Conservation (phyloP, 495 filamentous ascomycete genomes). For the Neurospora africana region DNA sequence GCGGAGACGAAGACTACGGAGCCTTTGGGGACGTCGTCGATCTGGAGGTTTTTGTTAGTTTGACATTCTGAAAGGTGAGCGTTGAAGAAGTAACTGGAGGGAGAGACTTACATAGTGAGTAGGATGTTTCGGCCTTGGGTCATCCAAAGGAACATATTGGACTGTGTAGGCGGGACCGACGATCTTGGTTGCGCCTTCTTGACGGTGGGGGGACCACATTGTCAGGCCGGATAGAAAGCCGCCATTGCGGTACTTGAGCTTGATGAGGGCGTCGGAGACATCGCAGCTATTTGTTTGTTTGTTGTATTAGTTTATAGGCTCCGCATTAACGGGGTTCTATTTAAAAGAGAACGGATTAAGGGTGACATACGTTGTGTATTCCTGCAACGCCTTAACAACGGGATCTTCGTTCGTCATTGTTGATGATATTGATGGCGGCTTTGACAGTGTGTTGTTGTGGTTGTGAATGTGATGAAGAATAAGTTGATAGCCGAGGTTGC, state of each 20-base stretch:
- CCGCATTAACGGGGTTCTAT: neutral
- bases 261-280: constrained; percentile 38
- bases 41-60: constrained; percentile 22
- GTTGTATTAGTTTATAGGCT: neutral
- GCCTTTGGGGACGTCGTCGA: constrained; percentile 41
- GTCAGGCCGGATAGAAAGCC: constrained; percentile 48
- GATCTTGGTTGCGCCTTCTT: constrained; percentile 42
- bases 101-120: constrained; percentile 38
- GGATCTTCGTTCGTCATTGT: constrained; percentile 22
- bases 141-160: constrained; percentile 36
- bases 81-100: too few relatives aligned
- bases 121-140: constrained; percentile 33
- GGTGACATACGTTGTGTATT: constrained; percentile 31
- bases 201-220: constrained; percentile 45
- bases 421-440: neutral
- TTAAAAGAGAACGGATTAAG: neutral
- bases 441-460: neutral
- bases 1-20: constrained; percentile 48
- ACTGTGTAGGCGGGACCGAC: constrained; percentile 50
- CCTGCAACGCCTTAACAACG: constrained; percentile 27
- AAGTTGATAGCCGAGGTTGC: neutral
- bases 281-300: constrained; percentile 27
- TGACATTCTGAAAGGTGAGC: neutral
- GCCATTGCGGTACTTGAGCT: constrained; percentile 40
- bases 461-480: neutral